Evolutionary conservation across 768 basidiomycete species (phyloP), one percentile per base, ranked within the genome.

Genomic region (Lepiota venenata): DNA sequence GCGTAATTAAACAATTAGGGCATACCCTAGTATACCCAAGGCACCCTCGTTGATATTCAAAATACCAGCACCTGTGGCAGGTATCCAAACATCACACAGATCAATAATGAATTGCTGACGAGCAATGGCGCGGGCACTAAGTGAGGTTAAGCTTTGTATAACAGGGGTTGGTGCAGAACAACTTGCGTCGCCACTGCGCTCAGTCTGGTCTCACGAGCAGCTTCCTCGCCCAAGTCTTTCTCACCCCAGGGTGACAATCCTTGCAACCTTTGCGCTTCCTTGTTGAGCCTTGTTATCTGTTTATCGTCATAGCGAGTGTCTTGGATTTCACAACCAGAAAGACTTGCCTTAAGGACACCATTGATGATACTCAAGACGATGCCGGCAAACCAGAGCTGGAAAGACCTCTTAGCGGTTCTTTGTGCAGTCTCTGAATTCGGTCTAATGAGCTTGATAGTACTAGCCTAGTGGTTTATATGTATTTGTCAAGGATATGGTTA

Each of bases 341-440:
- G 35, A 47, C 67, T 35, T 58, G 85, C 89, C 76, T 91, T 92
- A 57, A 91, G 67, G 2, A 82, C 67, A 21, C 84, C 79, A 64
- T 88, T 84, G 15, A 80, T 70, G 22, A 96, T 75, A 65, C 89
- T 93, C 64, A 93, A 83, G 35, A 86, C 58, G 55, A 98, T 93
- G 0, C 93, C 95, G 3, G 87, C 78, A 16, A 95, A 74, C 94
- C 94, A 98, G 70, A 93, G 88, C 38, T 85, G 83, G 70, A 88
- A 90, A 2, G 91, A 84, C 8, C 79, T 72, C 67, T 81, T 85
- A 56, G 78, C 72, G 14, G 90, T 72, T 61, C 72, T 80, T 49
- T 82, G 74, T 4, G 83, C 78, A 10, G 82, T 83, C 52, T 81
- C 80, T 2, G 88, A 81, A 46, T 72, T 73, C 55, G 90, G 67